These are phyloP conservation scores for Persicaria maculosa DNA, from an alignment of 148 eudicot species.

Conservation along the genomic window DNA sequence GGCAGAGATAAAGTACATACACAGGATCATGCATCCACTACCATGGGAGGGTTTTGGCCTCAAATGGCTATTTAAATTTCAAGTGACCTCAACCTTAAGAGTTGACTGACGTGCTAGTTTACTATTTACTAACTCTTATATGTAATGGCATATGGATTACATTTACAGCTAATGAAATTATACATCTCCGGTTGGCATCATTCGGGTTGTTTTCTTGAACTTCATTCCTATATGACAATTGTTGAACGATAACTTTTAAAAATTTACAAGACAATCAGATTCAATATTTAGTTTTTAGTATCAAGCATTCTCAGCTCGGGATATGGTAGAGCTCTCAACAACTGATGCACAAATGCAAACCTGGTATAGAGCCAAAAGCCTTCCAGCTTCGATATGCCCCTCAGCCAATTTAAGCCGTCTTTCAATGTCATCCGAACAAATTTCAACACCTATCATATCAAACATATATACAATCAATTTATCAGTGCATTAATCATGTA, in stretches of 20 bases:
- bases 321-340: not conserved
- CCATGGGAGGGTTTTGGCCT: not conserved
- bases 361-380: conserved; percentile 89
- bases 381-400: conserved; percentile 96
- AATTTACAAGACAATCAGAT: not conserved
- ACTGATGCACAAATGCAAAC: conserved; percentile 25
- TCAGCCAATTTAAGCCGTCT: conserved; percentile 66
- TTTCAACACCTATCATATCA: conserved; percentile 38
- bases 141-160: not conserved
- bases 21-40: not conserved
- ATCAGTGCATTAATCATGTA: not conserved
- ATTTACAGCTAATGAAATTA: not conserved
- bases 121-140: not conserved
- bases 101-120: not conserved
- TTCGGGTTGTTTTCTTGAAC: not conserved
- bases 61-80: conserved; percentile 2
- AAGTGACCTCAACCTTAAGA: not conserved
- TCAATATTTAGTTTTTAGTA: conserved; percentile 2
- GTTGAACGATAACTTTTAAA: not conserved
- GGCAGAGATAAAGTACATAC: not conserved
- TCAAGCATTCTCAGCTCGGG: not conserved
- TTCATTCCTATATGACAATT: not conserved
- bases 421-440: conserved; percentile 39
- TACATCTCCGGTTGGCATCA: conserved; percentile 4
- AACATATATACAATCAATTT: conserved; percentile 1